Evolutionary conservation across 345 rosid genomes (phyloP).

Genomic region (Balakata baccata): DNA sequence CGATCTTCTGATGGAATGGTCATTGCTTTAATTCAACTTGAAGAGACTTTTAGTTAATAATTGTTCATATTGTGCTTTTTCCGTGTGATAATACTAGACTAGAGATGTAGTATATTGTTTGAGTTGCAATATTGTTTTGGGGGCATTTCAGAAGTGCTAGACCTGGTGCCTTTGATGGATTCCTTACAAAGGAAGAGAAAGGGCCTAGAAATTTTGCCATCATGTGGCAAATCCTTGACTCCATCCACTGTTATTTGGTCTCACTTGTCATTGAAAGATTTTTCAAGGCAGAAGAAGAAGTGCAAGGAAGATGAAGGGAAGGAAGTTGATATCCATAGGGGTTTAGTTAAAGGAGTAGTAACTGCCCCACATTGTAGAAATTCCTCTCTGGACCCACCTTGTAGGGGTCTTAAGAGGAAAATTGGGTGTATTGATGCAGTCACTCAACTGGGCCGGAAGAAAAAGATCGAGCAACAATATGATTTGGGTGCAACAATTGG

Average conservation of each 20-base stretch:
- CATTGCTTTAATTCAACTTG: conserved; percentile 13
- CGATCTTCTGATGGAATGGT: conserved; percentile 2
- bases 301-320: conserved; percentile 9
- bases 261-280: conserved; percentile 12
- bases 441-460: conserved; percentile 12
- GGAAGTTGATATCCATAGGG: conserved; percentile 2
- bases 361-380: conserved; percentile 16
- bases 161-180: conserved; percentile 9
- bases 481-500: conserved; percentile 18
- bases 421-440: conserved; percentile 19
- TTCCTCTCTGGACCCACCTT: conserved; percentile 8
- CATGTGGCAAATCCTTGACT: neutral
- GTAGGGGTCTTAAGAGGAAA: conserved; percentile 22
- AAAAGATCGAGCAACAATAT: conserved; percentile 16
- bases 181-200: conserved; percentile 22
- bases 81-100: neutral
- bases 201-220: conserved; percentile 11
- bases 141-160: conserved; percentile 7
- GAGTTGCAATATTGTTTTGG: neutral
- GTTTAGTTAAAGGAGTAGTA: conserved; percentile 13
- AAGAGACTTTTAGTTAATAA: conserved; percentile 5
- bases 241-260: conserved; percentile 5
- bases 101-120: neutral
- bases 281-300: conserved; percentile 19
- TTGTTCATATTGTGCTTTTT: neutral